A percentile compares a stretch with the other conserved stretches of the same genome.
phyloP scores from a whole-genome alignment of 2,329 filamentous ascomycete genomes.

The Cladobotryum protrusum region DNA sequence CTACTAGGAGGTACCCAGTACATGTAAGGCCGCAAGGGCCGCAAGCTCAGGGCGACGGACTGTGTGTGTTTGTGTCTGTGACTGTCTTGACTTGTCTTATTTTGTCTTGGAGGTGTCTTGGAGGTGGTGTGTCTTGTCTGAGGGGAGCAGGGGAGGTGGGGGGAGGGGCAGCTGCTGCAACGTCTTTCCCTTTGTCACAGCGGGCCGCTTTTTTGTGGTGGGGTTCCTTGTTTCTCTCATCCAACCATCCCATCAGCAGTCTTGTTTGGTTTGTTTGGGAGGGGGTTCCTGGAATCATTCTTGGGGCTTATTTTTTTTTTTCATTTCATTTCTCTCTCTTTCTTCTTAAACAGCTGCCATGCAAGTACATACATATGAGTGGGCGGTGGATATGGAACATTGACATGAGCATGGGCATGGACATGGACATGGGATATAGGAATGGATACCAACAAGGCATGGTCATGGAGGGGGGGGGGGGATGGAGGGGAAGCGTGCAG shows the following conservation, averaged over 20 bases:
- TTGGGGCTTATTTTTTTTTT: too few species aligned
- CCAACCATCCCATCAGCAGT: too few species aligned
- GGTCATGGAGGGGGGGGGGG: not conserved
- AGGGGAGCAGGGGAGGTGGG: constrained; percentile 2
- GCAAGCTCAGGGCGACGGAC: too few species aligned
- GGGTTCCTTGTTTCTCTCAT: not conserved
- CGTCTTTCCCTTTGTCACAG: constrained; percentile 10
- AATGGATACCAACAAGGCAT: not conserved
- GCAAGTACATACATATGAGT: not conserved
- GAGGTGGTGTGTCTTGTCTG: too few species aligned
- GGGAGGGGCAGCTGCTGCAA: constrained; percentile 8
- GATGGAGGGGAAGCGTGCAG: too few species aligned
- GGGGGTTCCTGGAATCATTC: not conserved
- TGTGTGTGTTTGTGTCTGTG: too few species aligned
- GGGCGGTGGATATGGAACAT: not conserved
- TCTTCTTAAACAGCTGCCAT: too few species aligned
- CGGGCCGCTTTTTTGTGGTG: constrained; percentile 8
- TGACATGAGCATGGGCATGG: not conserved
- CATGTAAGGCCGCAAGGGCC: too few species aligned
- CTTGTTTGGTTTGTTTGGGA: not conserved
- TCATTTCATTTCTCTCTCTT: too few species aligned
- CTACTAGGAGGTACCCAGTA: too few species aligned
- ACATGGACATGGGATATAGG: not conserved
- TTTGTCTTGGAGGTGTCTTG: too few species aligned
- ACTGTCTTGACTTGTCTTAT: too few species aligned